Conservation (phyloP, 2,329 filamentous ascomycete genomes). For the Rugonectria rugulosa region DNA sequence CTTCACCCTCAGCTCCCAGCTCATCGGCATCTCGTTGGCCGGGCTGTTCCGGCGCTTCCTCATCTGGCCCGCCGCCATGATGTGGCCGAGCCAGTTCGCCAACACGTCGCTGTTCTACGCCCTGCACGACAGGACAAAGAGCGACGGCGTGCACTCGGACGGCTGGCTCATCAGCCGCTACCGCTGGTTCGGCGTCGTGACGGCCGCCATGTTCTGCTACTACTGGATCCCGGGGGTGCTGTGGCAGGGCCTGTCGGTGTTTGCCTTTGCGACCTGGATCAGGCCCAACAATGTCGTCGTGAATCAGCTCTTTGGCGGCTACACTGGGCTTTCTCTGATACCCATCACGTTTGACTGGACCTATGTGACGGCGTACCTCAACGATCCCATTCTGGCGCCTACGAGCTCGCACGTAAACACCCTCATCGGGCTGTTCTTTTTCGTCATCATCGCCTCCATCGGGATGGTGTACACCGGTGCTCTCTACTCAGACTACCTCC, state of each 20-base stretch:
- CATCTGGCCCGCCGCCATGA: slow-evolving; percentile 66
- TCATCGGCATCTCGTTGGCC: slow-evolving; percentile 68
- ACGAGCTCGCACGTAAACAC: slow-evolving; percentile 56
- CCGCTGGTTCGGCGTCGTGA: slow-evolving; percentile 54
- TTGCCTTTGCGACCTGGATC: slow-evolving; percentile 64
- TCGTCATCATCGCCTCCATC: slow-evolving; percentile 53
- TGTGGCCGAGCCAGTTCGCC: slow-evolving; percentile 62
- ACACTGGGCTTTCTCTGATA: slow-evolving; percentile 60
- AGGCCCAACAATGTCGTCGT: slow-evolving; percentile 60
- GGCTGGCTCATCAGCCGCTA: slow-evolving; percentile 56
- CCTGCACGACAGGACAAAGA: slow-evolving; percentile 51
- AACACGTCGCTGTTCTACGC: slow-evolving; percentile 57
- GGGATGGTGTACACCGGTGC: slow-evolving; percentile 55
- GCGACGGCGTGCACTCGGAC: slow-evolving; percentile 48
- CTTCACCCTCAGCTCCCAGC: slow-evolving; percentile 64
- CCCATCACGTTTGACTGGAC: slow-evolving; percentile 61
- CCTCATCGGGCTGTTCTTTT: slow-evolving; percentile 52
- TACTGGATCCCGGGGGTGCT: slow-evolving; percentile 63
- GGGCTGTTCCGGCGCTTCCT: slow-evolving; percentile 64
- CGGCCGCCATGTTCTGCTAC: slow-evolving; percentile 53
- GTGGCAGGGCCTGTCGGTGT: slow-evolving; percentile 59
- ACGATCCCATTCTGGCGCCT: slow-evolving; percentile 50
- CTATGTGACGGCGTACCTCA: slow-evolving; percentile 50
- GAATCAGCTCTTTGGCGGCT: slow-evolving; percentile 64
- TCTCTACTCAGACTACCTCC: slow-evolving; percentile 60